phyloP scores from a whole-genome alignment of 2,329 filamentous ascomycete genomes.

The Alternaria atra region DNA sequence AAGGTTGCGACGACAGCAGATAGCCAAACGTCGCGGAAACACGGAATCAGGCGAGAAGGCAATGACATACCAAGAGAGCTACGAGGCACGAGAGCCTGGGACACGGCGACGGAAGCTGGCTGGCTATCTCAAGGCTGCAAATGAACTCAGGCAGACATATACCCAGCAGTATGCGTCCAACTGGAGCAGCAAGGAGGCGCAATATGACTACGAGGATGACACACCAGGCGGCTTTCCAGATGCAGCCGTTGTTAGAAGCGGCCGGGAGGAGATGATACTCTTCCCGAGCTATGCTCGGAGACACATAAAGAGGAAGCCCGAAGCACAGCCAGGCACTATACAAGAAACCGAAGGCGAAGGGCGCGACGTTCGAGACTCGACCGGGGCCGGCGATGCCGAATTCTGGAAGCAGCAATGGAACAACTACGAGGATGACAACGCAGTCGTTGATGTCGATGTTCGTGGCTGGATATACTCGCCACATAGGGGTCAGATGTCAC shows the following conservation, averaged over 20 bases:
- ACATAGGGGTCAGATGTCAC: constrained; percentile 81
- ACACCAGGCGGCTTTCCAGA: constrained; percentile 85
- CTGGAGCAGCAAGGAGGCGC: constrained; percentile 58
- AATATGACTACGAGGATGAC: constrained; percentile 54
- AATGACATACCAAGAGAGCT: constrained; percentile 49
- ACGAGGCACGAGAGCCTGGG: constrained; percentile 66
- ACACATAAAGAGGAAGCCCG: constrained; percentile 64
- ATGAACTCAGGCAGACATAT: constrained; percentile 75
- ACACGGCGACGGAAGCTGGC: constrained; percentile 81
- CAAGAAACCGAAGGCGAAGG: constrained; percentile 53
- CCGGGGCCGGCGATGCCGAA: constrained; percentile 68
- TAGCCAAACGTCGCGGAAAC: constrained; percentile 33
- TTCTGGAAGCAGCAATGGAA: constrained; percentile 85
- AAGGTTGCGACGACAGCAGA: constrained; percentile 40
- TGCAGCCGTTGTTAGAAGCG: constrained; percentile 79
- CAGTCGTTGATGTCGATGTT: constrained; percentile 92
- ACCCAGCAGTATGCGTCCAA: constrained; percentile 61
- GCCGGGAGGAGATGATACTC: constrained; percentile 89
- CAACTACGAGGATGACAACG: constrained; percentile 79
- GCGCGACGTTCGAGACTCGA: constrained; percentile 54
- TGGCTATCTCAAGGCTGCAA: constrained; percentile 74
- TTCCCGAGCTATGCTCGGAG: constrained; percentile 92
- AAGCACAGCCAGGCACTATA: constrained; percentile 49
- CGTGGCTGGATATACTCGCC: constrained; percentile 94
- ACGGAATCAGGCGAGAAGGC: constrained; percentile 34